Evolutionary conservation across 2,329 filamentous ascomycete species (phyloP), one percentile per base, ranked within the genome.

Genomic region (Apiospora malaysiana): DNA sequence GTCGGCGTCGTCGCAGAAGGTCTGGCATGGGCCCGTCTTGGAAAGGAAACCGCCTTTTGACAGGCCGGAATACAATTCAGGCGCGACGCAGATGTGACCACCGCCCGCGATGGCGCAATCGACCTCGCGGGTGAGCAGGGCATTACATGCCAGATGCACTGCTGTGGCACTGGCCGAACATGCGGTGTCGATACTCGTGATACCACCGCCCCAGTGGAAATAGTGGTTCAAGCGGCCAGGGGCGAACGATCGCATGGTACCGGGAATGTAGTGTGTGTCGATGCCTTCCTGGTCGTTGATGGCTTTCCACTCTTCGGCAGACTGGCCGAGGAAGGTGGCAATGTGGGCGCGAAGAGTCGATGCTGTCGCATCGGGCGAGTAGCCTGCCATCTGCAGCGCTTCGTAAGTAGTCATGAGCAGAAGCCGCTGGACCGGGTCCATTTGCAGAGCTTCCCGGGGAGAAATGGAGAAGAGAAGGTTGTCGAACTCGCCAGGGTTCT

Each of bases 51-150:
- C 87, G 84, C 90, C 79, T 74, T 88, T 87, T 75, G 86, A 87
- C 1, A 92, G 83, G 76, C 88, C 89, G 63, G 89, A 85, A 78
- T 88, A 89, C 80, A 87, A 87, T 76, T 8, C 72, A 71, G 9
- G 73, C 71, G 21, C 70, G 70, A 25, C 71, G 49, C 46, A 76
- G 51, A 45, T 47, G 66, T 68, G 42, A 25, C 42, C 42, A 4
- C 66, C 66, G 71, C 73, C 12, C 76, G 77, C 68, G 71, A 71
- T 66, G 70, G 73, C 56, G 23, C 75, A 77, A n/a, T 82, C 66
- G 73, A 86, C 88, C 72, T 92, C 79, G 21, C 78, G 73, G 4
- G 71, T 70, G 10, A 71, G 65, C 3, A 83, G 70, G 4, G 71
- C 71, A 18, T 76, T 66, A 46, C 78, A 80, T 0, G 83, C 83